Conservation (phyloP, 345 rosid species). For the Citrus trifoliata region DNA sequence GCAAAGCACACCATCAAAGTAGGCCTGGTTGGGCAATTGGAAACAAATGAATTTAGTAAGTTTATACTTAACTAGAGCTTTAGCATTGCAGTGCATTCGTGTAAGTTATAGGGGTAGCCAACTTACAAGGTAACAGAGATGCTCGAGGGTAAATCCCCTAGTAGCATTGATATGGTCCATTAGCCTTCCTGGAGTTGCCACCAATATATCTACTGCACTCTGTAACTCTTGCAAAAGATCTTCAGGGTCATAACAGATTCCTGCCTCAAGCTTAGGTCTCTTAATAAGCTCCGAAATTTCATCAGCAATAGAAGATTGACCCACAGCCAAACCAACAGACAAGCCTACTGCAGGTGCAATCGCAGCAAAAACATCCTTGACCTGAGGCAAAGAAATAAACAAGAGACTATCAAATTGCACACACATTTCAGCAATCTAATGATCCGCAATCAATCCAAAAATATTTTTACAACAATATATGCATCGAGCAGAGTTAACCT, state of each 20-base stretch:
- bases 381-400: conserved; percentile 40
- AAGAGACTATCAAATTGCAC: background rate
- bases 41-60: background rate
- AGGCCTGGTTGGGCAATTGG: background rate
- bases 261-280: conserved; percentile 74
- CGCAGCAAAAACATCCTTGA: conserved; percentile 83
- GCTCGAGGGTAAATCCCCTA: conserved; percentile 89
- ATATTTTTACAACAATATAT: background rate
- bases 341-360: conserved; percentile 92
- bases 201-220: conserved; percentile 84
- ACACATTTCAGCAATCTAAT: background rate
- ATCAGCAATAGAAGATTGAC: conserved; percentile 86
- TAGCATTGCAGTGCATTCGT: background rate
- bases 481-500: conserved; percentile 36
- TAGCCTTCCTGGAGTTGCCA: conserved; percentile 98
- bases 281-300: conserved; percentile 78
- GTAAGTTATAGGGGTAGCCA: conserved; percentile 4
- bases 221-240: conserved; percentile 46
- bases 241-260: conserved; percentile 80
- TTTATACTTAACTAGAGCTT: background rate
- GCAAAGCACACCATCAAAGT: background rate
- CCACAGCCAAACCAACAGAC: conserved; percentile 93
- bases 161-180: conserved; percentile 92
- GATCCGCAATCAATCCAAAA: background rate
- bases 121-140: conserved; percentile 89